phyloP scores from a whole-genome alignment of 1,139 yeast species.

The Zhuliangozyma parablackwelliae region DNA sequence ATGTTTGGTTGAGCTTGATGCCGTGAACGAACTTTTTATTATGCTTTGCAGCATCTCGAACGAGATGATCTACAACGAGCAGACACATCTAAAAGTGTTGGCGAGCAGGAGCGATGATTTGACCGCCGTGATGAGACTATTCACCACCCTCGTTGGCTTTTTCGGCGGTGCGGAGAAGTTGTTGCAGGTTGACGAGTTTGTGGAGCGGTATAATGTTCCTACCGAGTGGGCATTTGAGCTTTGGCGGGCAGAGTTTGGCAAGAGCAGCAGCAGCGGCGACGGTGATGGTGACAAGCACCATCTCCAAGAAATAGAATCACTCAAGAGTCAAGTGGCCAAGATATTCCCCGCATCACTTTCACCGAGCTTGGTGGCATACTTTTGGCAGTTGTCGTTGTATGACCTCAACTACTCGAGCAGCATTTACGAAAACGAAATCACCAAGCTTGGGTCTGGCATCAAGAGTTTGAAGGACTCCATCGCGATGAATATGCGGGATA shows the following conservation, averaged over 20 bases:
- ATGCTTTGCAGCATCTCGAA: constrained; percentile 53
- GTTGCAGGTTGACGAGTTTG: constrained; percentile 44
- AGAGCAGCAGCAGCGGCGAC: not conserved
- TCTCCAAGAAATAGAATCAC: not conserved
- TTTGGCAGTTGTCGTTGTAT: constrained; percentile 75
- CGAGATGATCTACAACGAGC: constrained; percentile 38
- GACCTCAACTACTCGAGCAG: constrained; percentile 59
- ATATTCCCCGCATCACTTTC: constrained; percentile 19
- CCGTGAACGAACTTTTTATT: constrained; percentile 61
- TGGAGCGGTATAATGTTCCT: constrained; percentile 44
- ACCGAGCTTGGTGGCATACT: constrained; percentile 49
- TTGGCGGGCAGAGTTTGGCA: constrained; percentile 49
- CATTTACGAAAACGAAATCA: constrained; percentile 49
- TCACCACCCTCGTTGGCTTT: constrained; percentile 53
- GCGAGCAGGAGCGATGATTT: constrained; percentile 73
- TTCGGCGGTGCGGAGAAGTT: constrained; percentile 39
- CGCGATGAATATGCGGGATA: constrained; percentile 23
- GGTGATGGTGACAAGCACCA: not conserved
- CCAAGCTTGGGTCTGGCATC: constrained; percentile 31
- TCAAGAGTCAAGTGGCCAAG: no score
- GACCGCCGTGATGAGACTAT: constrained; percentile 59
- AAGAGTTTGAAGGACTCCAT: constrained; percentile 30
- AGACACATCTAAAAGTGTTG: constrained; percentile 62
- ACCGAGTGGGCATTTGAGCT: constrained; percentile 72
- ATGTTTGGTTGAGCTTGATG: constrained; percentile 41